Evolutionary conservation across 371 early-diverging fungal species (phyloP).

Genomic region (Synchytrium microbalum): DNA sequence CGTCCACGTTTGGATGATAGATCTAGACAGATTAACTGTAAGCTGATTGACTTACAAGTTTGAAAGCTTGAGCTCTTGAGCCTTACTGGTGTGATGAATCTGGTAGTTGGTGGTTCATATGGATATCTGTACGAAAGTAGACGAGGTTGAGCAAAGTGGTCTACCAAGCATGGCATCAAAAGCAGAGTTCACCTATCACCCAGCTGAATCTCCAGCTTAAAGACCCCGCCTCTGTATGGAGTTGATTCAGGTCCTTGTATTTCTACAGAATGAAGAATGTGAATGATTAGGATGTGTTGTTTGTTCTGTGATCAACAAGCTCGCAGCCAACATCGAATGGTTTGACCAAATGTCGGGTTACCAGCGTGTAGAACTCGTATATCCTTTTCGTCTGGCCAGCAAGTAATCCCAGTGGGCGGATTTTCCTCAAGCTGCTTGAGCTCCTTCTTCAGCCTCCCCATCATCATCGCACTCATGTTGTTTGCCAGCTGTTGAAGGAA

Average conservation of each 20-base stretch:
- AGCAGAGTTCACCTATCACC: neutral
- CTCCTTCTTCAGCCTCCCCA: neutral
- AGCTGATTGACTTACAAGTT: too few relatives aligned
- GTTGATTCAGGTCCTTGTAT: neutral
- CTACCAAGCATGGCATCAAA: neutral
- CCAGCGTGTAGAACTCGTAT: neutral
- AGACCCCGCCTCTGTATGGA: neutral
- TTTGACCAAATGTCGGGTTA: too few relatives aligned
- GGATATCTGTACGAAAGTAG: neutral
- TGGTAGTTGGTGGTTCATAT: neutral
- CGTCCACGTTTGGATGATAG: slow-evolving; percentile 65
- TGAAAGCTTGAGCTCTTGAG: too few relatives aligned
- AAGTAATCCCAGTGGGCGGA: neutral
- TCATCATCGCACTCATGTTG: too few relatives aligned
- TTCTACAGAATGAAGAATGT: too few relatives aligned
- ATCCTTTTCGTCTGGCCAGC: neutral
- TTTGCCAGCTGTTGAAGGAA: too few relatives aligned
- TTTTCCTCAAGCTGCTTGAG: neutral
- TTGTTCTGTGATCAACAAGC: too few relatives aligned
- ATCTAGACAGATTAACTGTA: too few relatives aligned
- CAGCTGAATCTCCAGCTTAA: neutral
- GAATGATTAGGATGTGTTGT: too few relatives aligned
- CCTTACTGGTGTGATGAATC: neutral
- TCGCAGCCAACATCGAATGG: too few relatives aligned
- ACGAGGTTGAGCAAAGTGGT: neutral